Evolutionary conservation across 345 rosid species (phyloP).

Genomic region (Hevea brasiliensis): DNA sequence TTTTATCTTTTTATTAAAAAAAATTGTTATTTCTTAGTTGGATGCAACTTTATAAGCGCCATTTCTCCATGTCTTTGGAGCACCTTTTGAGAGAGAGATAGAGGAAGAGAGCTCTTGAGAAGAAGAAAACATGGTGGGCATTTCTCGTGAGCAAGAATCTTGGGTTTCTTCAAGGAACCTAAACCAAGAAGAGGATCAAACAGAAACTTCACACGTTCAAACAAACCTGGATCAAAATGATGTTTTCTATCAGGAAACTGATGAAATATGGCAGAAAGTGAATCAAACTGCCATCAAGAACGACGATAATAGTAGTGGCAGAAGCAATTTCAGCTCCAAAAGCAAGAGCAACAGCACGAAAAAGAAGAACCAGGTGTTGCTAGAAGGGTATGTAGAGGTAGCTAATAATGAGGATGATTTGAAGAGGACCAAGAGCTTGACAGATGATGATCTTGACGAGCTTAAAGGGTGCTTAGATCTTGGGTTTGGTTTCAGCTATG

Average conservation of each 20-base stretch:
- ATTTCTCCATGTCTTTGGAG: slow-evolving; percentile 6
- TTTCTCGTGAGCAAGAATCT: slow-evolving; percentile 16
- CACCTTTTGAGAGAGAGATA: slow-evolving; percentile 8
- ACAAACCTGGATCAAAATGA: background rate
- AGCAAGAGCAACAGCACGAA: too few species aligned
- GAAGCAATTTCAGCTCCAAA: too few species aligned
- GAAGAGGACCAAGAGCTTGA: slow-evolving; percentile 82
- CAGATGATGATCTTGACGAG: slow-evolving; percentile 92
- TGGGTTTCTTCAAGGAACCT: slow-evolving; percentile 13
- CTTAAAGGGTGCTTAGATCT: slow-evolving; percentile 95
- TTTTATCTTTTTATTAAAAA: background rate
- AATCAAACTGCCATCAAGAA: background rate
- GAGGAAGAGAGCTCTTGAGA: background rate
- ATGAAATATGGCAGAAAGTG: slow-evolving; percentile 22
- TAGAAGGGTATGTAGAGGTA: too few species aligned
- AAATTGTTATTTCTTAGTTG: background rate
- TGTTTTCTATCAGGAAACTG: slow-evolving; percentile 19
- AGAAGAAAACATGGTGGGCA: slow-evolving; percentile 4
- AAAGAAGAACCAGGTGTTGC: too few species aligned
- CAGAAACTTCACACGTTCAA: background rate
- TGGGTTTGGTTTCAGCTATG: slow-evolving; percentile 87
- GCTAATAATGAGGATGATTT: slow-evolving; percentile 44
- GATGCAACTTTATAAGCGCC: slow-evolving; percentile 39
- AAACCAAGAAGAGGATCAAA: background rate
- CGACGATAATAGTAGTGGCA: background rate